Base-by-base conservation (phyloP, 208 protist genomes). In the Leishmania major region DNA sequence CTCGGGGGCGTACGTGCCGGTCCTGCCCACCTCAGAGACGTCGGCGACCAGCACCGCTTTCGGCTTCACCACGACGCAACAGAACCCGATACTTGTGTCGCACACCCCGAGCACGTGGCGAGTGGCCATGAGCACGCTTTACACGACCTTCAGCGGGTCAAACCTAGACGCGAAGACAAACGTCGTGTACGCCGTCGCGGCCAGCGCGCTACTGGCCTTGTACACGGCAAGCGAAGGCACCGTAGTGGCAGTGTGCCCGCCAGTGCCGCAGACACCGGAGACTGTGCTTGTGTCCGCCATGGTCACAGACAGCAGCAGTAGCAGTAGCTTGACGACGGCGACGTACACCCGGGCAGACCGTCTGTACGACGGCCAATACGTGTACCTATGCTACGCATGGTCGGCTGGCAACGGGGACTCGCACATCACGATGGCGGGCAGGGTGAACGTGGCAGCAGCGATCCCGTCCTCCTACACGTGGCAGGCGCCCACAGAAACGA, bases 311-410 rank as follows among this genome's bases (percentile, higher is more conserved):
- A 82, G 60, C 45, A 79, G 49, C 53, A 93, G 70, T 28, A 84
- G 69, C 70, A 85, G 35, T 19, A 81, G 53, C 66, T 59, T 22
- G 7, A 80, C 89, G 22, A 87, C 49, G 31, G 84, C 81, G 40
- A 60, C 43, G 43, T 95, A 92, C 85, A 89, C 88, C 40, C 83
- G 89, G 62, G 86, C 90, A 4, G 80, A 95, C 75, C 75, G 15
- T 28, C 81, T 95, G 55, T 75, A 84, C 57, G 57, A 77, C 19
- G 89, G 88, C 31, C 78, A 60, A 15, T 67, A 81, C 22, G 87
- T 96, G 45, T 89, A 95, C 86, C 81, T 96, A 5, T 98, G 95
- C 76, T 98, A 96, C 81, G 31, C 90, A 19, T 96, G 95, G 92
- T 83, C 76, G 6, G 60, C 81, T 57, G 82, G 70, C 77, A 78